phyloP scores from a whole-genome alignment of 768 basidiomycete species.

The Tylopilus plumbeoviolaceoides region DNA sequence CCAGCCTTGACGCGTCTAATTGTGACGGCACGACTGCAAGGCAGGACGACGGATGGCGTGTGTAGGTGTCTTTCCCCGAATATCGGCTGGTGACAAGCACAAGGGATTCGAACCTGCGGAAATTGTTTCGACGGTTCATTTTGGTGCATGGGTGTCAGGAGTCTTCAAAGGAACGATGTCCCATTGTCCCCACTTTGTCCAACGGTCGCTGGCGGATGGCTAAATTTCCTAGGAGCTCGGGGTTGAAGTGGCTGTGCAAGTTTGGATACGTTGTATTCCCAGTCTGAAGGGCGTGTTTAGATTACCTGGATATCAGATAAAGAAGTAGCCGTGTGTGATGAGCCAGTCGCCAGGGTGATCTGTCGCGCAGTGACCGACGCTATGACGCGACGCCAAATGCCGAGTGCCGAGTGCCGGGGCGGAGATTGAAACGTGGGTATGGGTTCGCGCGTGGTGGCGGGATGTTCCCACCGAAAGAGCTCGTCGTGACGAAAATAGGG shows the following conservation, averaged over 20 bases:
- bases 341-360: too few relatives aligned
- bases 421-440: slow-evolving; percentile 1
- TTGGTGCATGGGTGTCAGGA: slow-evolving; percentile 8
- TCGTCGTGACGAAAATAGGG: neutral
- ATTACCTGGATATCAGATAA: neutral
- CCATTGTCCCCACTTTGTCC: neutral
- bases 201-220: neutral
- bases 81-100: neutral
- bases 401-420: neutral
- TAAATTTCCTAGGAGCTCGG: neutral
- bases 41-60: neutral
- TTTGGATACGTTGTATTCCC: neutral
- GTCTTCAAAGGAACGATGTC: neutral
- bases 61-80: neutral
- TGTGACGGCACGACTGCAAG: neutral
- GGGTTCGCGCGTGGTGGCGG: neutral
- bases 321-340: neutral
- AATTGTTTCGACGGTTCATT: slow-evolving; percentile 7
- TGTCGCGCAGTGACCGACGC: too few relatives aligned
- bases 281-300: neutral
- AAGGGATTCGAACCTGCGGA: slow-evolving; percentile 2
- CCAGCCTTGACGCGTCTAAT: neutral
- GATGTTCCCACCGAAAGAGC: slow-evolving; percentile 1
- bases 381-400: neutral
- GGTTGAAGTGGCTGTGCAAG: slow-evolving; percentile 1